Conservation (phyloP, 148 eudicot species). For the Talinum fruticosum region DNA sequence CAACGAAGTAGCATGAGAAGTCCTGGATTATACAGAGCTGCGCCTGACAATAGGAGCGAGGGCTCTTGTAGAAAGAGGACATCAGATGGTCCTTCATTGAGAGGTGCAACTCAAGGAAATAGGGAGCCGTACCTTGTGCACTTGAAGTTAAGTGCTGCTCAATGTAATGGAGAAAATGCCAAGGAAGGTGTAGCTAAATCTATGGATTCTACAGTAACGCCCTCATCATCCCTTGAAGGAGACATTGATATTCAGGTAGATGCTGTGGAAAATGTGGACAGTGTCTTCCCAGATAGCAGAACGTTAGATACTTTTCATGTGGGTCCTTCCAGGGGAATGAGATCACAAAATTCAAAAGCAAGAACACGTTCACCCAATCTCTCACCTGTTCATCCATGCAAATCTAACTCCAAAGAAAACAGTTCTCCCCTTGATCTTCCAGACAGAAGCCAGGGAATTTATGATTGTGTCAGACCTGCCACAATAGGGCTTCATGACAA, state of each 20-base stretch:
- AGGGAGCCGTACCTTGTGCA: slow-evolving; percentile 14
- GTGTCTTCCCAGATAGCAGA: slow-evolving; percentile 9
- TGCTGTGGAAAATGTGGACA: slow-evolving; percentile 18
- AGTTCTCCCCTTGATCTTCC: slow-evolving; percentile 13
- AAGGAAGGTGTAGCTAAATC: slow-evolving; percentile 13
- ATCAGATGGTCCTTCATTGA: slow-evolving; percentile 21
- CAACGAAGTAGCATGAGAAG: slow-evolving; percentile 30
- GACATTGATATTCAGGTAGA: slow-evolving; percentile 21
- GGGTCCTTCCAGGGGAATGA: slow-evolving; percentile 28
- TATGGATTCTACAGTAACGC: slow-evolving; percentile 3
- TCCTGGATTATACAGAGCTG: slow-evolving; percentile 17
- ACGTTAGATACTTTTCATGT: slow-evolving; percentile 15
- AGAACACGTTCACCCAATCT: slow-evolving; percentile 19
- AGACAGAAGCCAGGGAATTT: slow-evolving; percentile 17
- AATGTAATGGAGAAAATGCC: slow-evolving; percentile 26
- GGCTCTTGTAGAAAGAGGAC: slow-evolving; percentile 25
- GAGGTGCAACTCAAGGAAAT: slow-evolving; percentile 15
- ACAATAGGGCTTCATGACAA: slow-evolving; percentile 9
- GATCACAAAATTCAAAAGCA: slow-evolving; percentile 27
- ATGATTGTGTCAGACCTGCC: slow-evolving; percentile 8
- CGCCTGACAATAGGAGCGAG: slow-evolving; percentile 14
- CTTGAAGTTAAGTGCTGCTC: slow-evolving; percentile 14
- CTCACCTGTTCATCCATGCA: slow-evolving; percentile 21
- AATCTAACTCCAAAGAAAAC: slow-evolving; percentile 22
- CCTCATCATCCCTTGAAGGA: slow-evolving; percentile 19